Conservation (phyloP, 495 filamentous ascomycete genomes). For the Aspergillus baeticus region DNA sequence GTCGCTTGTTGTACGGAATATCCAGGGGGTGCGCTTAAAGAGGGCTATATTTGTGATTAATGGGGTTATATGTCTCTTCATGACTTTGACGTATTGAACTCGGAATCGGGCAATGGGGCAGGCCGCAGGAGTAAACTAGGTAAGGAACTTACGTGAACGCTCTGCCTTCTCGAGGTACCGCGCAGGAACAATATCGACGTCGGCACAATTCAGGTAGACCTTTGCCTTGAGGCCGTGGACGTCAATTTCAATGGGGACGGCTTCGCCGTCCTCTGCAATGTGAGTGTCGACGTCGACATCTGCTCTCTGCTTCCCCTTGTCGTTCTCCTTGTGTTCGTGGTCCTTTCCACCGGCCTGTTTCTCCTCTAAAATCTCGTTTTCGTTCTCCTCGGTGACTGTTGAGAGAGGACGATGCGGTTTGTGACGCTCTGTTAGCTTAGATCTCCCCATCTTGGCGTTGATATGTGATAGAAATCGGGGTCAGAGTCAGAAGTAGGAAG, state of each 20-base stretch:
- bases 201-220: conserved; percentile 21
- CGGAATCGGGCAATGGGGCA: not conserved
- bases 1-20: conserved; percentile 25
- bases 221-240: conserved; percentile 27
- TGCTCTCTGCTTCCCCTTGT: not conserved
- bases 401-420: not conserved
- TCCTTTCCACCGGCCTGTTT: not conserved
- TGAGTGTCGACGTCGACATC: not conserved
- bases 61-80: not conserved
- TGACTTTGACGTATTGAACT: too few relatives aligned
- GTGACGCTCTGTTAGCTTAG: not conserved
- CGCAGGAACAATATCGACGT: conserved; percentile 25
- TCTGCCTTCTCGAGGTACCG: conserved; percentile 23
- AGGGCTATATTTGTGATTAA: not conserved
- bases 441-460: not conserved
- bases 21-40: conserved; percentile 24
- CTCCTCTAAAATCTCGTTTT: too few relatives aligned
- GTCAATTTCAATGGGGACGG: conserved; percentile 10
- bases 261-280: conserved; percentile 2
- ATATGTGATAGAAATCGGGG: not conserved
- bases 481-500: not conserved
- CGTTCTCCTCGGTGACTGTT: not conserved
- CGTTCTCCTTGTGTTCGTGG: not conserved
- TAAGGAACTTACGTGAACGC: conserved; percentile 15
- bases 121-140: not conserved